These are phyloP conservation scores for Terfezia boudieri DNA, from an alignment of 495 filamentous ascomycete genomes.

Conservation along the genomic window DNA sequence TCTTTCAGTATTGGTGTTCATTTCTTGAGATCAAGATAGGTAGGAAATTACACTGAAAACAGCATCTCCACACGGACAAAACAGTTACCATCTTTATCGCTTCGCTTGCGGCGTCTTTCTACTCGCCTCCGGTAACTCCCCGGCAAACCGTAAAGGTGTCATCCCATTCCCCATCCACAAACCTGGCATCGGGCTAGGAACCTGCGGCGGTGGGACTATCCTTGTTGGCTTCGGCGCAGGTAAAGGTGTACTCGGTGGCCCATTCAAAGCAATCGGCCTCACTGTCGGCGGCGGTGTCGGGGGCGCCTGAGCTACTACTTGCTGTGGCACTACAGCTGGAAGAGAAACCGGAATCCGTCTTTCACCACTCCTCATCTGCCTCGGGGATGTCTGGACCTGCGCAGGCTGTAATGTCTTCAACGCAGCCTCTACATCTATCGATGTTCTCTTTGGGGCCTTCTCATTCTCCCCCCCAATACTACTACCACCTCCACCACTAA, in stretches of 20 bases:
- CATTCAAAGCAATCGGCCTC: not conserved
- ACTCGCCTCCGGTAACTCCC: not conserved
- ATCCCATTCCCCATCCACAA: conserved; percentile 14
- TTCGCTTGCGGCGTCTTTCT: not conserved
- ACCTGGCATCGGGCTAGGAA: conserved; percentile 5
- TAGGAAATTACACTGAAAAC: too few relatives aligned
- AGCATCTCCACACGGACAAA: too few relatives aligned
- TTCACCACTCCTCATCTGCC: too few relatives aligned
- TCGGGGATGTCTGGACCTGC: not conserved
- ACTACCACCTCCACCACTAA: conserved; percentile 4
- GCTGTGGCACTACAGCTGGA: too few relatives aligned
- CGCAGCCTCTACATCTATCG: not conserved
- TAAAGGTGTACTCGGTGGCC: conserved; percentile 2
- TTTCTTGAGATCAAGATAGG: too few relatives aligned
- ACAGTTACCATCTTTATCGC: too few relatives aligned
- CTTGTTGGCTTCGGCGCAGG: conserved; percentile 18
- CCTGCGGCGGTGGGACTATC: conserved; percentile 7
- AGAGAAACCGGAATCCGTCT: too few relatives aligned
- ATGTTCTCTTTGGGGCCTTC: not conserved
- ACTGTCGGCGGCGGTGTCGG: not conserved
- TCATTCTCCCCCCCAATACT: conserved; percentile 5
- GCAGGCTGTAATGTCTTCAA: not conserved
- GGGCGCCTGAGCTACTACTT: not conserved
- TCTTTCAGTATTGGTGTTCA: too few relatives aligned
- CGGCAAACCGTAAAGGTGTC: conserved; percentile 13